phyloP scores from a whole-genome alignment of 805 yeast species.

The Metschnikowia similis region DNA sequence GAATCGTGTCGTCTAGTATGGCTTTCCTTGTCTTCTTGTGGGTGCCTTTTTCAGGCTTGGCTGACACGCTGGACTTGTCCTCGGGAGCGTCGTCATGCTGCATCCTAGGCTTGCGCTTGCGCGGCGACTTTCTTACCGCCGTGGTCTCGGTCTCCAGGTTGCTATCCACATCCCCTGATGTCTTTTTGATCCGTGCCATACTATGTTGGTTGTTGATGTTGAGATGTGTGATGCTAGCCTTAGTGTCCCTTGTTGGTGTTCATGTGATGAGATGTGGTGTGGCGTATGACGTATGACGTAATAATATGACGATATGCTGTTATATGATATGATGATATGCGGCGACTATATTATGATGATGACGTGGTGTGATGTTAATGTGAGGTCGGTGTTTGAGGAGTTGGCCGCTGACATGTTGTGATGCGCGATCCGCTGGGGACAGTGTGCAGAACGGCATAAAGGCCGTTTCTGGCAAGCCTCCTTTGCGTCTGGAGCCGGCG shows the following conservation, averaged over 20 bases:
- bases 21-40: not conserved
- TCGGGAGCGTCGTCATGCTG: not conserved
- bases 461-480: not conserved
- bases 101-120: slow-evolving; percentile 2
- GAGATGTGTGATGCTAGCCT: too few species aligned
- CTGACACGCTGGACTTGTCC: not conserved
- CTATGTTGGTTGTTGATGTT: not conserved
- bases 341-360: too few species aligned
- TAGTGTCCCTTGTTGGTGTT: too few species aligned
- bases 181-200: not conserved
- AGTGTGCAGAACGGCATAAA: not conserved
- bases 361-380: too few species aligned
- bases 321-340: too few species aligned
- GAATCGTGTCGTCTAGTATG: not conserved
- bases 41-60: not conserved
- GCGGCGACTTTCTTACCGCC: not conserved
- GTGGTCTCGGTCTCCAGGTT: not conserved
- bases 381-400: too few species aligned
- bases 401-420: not conserved
- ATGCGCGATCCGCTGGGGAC: not conserved
- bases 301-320: too few species aligned
- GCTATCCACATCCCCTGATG: not conserved
- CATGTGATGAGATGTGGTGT: not conserved
- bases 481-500: too few species aligned
- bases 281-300: not conserved